A percentile compares a stretch with the other conserved stretches of the same genome.
Evolutionary conservation across 2,329 filamentous ascomycete genomes (phyloP).

Genomic region (Clarireedia hainanense): DNA sequence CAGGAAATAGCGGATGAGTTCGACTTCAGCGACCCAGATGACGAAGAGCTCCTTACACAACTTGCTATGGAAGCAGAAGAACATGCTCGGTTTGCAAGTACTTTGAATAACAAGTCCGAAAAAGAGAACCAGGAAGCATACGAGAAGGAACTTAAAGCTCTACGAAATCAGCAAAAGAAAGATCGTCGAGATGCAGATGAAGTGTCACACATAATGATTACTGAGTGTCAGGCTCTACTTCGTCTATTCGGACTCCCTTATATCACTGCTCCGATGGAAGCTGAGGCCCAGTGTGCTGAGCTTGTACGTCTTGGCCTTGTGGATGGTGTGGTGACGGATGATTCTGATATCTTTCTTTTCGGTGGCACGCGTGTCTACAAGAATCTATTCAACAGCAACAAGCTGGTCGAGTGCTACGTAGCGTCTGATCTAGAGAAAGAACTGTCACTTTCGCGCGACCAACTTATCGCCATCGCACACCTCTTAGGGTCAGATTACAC

Average conservation of each 20-base stretch:
- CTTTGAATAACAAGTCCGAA: slow-evolving; percentile 69
- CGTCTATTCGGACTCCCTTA: slow-evolving; percentile 90
- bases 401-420: slow-evolving; percentile 95
- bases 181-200: slow-evolving; percentile 94
- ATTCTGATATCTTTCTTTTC: slow-evolving; percentile 94
- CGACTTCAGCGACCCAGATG: slow-evolving; percentile 78
- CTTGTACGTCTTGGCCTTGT: slow-evolving; percentile 80
- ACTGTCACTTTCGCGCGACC: slow-evolving; percentile 75
- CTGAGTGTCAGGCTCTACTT: slow-evolving; percentile 87
- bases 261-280: slow-evolving; percentile 97
- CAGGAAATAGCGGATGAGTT: slow-evolving; percentile 39
- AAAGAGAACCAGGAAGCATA: slow-evolving; percentile 69
- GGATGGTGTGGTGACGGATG: slow-evolving; percentile 95
- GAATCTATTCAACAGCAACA: slow-evolving; percentile 99
- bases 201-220: slow-evolving; percentile 91
- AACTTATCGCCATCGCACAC: slow-evolving; percentile 84
- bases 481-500: slow-evolving; percentile 93
- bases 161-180: slow-evolving; percentile 92
- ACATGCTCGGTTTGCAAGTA: slow-evolving; percentile 84
- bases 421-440: slow-evolving; percentile 78
- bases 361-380: slow-evolving; percentile 96
- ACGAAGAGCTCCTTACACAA: slow-evolving; percentile 79
- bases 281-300: slow-evolving; percentile 94
- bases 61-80: slow-evolving; percentile 88
- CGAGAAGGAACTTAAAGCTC: slow-evolving; percentile 75